Percentiles rank a stretch among this genome's conserved stretches.
Conservation (phyloP, 176 grass and related monocot species). For the Carex scoparia region DNA sequence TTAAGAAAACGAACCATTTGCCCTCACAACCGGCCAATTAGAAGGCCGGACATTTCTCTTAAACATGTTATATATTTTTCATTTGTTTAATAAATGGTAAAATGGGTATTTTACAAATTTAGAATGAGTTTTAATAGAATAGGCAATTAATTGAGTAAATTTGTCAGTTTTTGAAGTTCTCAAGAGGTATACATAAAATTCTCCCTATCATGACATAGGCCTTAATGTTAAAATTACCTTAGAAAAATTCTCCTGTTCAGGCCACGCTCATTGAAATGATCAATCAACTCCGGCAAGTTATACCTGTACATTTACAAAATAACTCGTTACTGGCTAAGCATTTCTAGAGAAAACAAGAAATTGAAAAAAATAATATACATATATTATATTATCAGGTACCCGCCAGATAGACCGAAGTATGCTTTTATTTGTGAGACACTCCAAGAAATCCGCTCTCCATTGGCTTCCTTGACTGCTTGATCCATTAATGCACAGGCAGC, state of each 20-base stretch:
- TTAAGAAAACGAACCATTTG: too few relatives aligned
- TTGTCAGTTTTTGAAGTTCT: too few relatives aligned
- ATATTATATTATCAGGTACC: conserved; percentile 39
- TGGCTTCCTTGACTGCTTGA: conserved; percentile 66
- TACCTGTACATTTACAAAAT: conserved; percentile 52
- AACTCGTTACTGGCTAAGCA: neutral
- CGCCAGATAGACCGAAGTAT: conserved; percentile 95
- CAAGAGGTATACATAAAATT: too few relatives aligned
- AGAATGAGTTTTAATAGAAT: too few relatives aligned
- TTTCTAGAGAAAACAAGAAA: conserved; percentile 3
- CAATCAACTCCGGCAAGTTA: conserved; percentile 65
- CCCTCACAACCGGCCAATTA: too few relatives aligned
- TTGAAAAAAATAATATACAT: neutral
- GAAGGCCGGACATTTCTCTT: too few relatives aligned
- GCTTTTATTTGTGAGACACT: conserved; percentile 86
- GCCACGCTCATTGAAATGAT: conserved; percentile 87
- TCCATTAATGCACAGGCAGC: conserved; percentile 66
- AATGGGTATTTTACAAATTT: too few relatives aligned
- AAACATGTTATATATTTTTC: too few relatives aligned
- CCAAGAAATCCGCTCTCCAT: conserved; percentile 58
- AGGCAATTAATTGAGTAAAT: too few relatives aligned
- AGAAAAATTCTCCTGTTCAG: conserved; percentile 77
- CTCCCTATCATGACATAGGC: neutral
- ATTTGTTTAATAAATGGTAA: too few relatives aligned
- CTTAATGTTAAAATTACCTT: conserved; percentile 43